phyloP scores from a whole-genome alignment of 352 stramenopile genomes.

The Phytophthora fragariae region DNA sequence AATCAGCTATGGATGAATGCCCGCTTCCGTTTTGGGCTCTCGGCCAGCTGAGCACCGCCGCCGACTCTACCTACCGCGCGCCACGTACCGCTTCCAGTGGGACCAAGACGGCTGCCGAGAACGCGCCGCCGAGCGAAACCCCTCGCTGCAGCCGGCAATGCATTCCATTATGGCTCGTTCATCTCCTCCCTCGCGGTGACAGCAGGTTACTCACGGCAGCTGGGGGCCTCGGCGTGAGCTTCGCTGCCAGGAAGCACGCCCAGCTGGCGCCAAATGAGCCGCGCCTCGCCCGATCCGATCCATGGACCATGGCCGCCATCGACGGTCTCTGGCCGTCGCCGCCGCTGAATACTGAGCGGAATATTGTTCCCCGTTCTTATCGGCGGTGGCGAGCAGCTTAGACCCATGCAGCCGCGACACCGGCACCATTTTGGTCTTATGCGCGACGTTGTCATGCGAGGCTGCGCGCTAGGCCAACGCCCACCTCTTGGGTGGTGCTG shows the following conservation, averaged over 20 bases:
- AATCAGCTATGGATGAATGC: conserved; percentile 35
- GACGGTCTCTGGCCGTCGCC: background rate
- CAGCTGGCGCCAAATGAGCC: conserved; percentile 17
- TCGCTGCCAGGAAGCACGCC: conserved; percentile 8
- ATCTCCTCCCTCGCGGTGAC: conserved; percentile 17
- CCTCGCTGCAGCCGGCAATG: background rate
- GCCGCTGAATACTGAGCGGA: background rate
- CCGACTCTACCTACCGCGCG: conserved; percentile 39
- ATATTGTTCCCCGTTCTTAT: conserved; percentile 22
- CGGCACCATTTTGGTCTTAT: conserved; percentile 31
- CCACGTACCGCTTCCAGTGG: conserved; percentile 31
- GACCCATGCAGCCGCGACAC: background rate
- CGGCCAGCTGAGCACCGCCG: conserved; percentile 29
- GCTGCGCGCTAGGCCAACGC: conserved; percentile 1
- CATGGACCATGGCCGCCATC: background rate
- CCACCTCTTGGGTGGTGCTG: background rate
- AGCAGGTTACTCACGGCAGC: conserved; percentile 40
- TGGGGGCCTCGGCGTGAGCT: conserved; percentile 9
- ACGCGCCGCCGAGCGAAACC: conserved; percentile 7
- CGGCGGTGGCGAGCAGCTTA: background rate
- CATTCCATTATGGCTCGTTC: background rate
- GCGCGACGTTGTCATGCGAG: conserved; percentile 15
- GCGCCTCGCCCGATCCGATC: background rate
- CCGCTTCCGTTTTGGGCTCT: conserved; percentile 23
- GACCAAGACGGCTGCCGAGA: conserved; percentile 3